phyloP scores from a whole-genome alignment of 2,329 filamentous ascomycete species.

The Hypomyces rosellus region DNA sequence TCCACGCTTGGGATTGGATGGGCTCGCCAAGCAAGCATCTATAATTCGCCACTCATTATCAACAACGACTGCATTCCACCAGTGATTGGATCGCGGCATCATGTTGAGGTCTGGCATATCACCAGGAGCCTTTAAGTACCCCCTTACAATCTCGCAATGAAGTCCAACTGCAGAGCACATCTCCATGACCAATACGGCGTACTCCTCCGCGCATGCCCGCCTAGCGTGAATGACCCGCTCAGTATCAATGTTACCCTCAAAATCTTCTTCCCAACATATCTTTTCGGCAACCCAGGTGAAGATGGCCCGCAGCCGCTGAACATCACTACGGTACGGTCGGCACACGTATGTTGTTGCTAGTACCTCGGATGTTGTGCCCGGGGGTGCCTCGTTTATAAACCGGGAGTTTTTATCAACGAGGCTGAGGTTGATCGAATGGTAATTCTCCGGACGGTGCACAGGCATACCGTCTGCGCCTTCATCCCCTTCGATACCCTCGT shows the following conservation, averaged over 20 bases:
- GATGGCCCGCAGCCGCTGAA: slow-evolving; percentile 86
- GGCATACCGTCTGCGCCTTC: slow-evolving; percentile 81
- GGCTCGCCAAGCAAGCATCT: slow-evolving; percentile 86
- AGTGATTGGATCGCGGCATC: slow-evolving; percentile 86
- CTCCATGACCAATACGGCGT: slow-evolving; percentile 79
- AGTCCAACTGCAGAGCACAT: slow-evolving; percentile 92
- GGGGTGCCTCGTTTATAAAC: slow-evolving; percentile 78
- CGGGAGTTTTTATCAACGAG: slow-evolving; percentile 94
- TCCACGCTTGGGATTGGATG: slow-evolving; percentile 75
- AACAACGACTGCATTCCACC: slow-evolving; percentile 92
- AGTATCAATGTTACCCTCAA: slow-evolving; percentile 77
- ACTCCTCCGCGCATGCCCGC: slow-evolving; percentile 81
- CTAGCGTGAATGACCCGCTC: slow-evolving; percentile 77
- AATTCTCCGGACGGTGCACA: slow-evolving; percentile 76
- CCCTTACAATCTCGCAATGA: slow-evolving; percentile 77
- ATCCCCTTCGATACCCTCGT: slow-evolving; percentile 79
- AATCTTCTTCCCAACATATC: slow-evolving; percentile 91
- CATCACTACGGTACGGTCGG: slow-evolving; percentile 86
- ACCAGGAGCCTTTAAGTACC: slow-evolving; percentile 85
- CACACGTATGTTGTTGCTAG: slow-evolving; percentile 90
- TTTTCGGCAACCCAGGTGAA: slow-evolving; percentile 98
- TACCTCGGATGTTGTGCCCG: slow-evolving; percentile 72
- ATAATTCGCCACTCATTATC: slow-evolving; percentile 96
- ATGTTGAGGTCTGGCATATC: slow-evolving; percentile 75
- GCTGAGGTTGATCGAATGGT: slow-evolving; percentile 68